Evolutionary conservation across 1,284 basidiomycete species (phyloP).

Genomic region (Sanghuangporus weigelae): DNA sequence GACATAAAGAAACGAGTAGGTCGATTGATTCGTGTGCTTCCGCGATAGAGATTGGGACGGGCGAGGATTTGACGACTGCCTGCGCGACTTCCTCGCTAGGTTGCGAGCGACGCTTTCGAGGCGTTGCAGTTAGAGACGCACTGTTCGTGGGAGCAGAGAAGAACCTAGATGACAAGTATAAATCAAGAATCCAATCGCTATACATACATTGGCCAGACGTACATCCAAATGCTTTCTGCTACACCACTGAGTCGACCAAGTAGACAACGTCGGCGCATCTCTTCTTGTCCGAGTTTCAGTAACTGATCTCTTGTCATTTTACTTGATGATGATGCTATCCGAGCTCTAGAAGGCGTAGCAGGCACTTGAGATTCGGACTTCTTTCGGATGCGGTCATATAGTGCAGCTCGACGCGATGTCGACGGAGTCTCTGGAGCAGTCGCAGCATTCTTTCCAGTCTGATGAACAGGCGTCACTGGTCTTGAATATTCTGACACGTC

Average conservation of each 20-base stretch:
- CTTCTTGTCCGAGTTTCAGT: slow-evolving; percentile 66
- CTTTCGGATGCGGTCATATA: slow-evolving; percentile 73
- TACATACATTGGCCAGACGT: slow-evolving; percentile 25
- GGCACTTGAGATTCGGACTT: slow-evolving; percentile 37
- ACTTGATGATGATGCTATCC: slow-evolving; percentile 32
- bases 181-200: not conserved
- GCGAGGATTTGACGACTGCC: slow-evolving; percentile 70
- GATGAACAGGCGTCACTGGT: slow-evolving; percentile 61
- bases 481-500: slow-evolving; percentile 34
- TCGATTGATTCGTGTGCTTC: slow-evolving; percentile 70
- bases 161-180: slow-evolving; percentile 39
- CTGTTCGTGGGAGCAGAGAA: slow-evolving; percentile 53
- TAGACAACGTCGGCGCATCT: slow-evolving; percentile 64
- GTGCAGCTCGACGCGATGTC: slow-evolving; percentile 65
- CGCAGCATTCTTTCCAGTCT: slow-evolving; percentile 45
- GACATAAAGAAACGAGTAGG: slow-evolving; percentile 62
- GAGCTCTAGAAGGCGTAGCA: slow-evolving; percentile 61
- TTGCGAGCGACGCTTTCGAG: slow-evolving; percentile 64
- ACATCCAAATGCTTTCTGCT: slow-evolving; percentile 87
- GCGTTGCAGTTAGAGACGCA: slow-evolving; percentile 38
- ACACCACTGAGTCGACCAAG: slow-evolving; percentile 71
- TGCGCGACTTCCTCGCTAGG: slow-evolving; percentile 58
- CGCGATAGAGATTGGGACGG: slow-evolving; percentile 66
- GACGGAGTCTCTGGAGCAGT: slow-evolving; percentile 64
- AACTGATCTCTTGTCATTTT: slow-evolving; percentile 58